Percentiles rank a stretch among this genome's conserved stretches.
These are phyloP conservation scores for Sindora glabra DNA, from an alignment of 306 rosid genomes.

Conservation along the genomic window DNA sequence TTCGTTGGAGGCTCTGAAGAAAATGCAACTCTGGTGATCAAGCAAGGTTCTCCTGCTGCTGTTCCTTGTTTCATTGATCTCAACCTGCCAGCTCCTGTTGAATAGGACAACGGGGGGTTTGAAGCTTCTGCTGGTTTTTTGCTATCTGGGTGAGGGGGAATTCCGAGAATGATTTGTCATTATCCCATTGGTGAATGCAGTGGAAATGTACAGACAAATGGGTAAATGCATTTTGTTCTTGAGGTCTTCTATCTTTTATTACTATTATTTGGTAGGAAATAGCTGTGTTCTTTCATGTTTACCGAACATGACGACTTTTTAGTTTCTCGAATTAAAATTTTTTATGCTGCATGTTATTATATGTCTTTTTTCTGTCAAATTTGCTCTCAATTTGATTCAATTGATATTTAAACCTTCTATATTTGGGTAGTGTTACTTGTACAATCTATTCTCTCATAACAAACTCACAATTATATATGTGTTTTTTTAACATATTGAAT, in stretches of 20 bases:
- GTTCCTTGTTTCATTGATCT: constrained; percentile 66
- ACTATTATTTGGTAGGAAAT: constrained; percentile 30
- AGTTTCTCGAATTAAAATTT: constrained; percentile 7
- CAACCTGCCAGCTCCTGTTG: constrained; percentile 79
- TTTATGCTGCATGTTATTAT: constrained; percentile 3
- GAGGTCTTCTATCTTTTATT: constrained; percentile 25
- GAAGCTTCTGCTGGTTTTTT: constrained; percentile 12
- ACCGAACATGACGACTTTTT: constrained; percentile 11
- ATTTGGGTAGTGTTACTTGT: too few species aligned
- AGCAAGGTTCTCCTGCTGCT: constrained; percentile 29
- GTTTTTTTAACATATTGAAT: too few species aligned
- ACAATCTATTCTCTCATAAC: too few species aligned
- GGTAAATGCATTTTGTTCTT: constrained; percentile 21
- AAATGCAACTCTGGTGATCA: constrained; percentile 38
- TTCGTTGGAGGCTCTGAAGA: constrained; percentile 64
- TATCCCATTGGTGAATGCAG: constrained; percentile 16
- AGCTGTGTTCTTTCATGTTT: constrained; percentile 28
- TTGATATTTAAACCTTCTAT: too few species aligned
- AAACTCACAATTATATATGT: too few species aligned
- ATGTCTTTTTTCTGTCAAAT: background rate
- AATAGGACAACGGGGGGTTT: constrained; percentile 31
- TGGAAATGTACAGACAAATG: constrained; percentile 42
- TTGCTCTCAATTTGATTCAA: background rate
- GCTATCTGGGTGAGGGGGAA: constrained; percentile 22
- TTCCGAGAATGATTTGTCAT: constrained; percentile 19